Evolutionary conservation across 257 asterid species (phyloP).

Genomic region (Prunella vulgaris): DNA sequence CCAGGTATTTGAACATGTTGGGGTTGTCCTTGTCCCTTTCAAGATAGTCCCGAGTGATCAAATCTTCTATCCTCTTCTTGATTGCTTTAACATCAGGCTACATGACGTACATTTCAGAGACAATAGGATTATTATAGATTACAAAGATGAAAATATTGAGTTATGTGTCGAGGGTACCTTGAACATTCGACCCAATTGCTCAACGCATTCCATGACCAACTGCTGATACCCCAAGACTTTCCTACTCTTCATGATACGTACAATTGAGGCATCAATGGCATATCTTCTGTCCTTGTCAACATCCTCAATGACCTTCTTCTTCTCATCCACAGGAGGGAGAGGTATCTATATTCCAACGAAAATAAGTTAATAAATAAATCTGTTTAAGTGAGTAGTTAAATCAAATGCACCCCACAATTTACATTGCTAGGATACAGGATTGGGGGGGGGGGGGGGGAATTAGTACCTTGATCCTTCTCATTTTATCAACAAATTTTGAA

Average conservation of each 20-base stretch:
- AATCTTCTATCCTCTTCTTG: slow-evolving; percentile 65
- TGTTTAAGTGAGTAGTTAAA: background rate
- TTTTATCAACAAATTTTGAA: slow-evolving; percentile 55
- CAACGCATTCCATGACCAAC: slow-evolving; percentile 61
- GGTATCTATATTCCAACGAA: slow-evolving; percentile 38
- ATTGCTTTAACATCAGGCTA: slow-evolving; percentile 63
- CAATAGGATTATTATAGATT: background rate
- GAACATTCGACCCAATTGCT: slow-evolving; percentile 57
- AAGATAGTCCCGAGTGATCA: slow-evolving; percentile 64
- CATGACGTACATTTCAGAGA: background rate
- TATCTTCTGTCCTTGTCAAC: slow-evolving; percentile 66
- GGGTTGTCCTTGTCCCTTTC: slow-evolving; percentile 67
- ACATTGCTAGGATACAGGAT: background rate
- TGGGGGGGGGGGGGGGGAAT: background rate
- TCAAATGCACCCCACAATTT: background rate
- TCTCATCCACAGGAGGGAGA: slow-evolving; percentile 58
- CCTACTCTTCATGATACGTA: slow-evolving; percentile 63
- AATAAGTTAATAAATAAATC: background rate
- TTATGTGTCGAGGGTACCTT: slow-evolving; percentile 29
- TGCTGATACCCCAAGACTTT: slow-evolving; percentile 59
- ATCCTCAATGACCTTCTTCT: slow-evolving; percentile 61
- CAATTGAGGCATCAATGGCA: slow-evolving; percentile 60
- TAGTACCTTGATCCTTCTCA: slow-evolving; percentile 62
- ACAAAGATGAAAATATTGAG: background rate
- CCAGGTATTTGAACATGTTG: slow-evolving; percentile 57